These are phyloP conservation scores for Daldinia concentrica DNA, from an alignment of 495 filamentous ascomycete genomes.

Conservation along the genomic window DNA sequence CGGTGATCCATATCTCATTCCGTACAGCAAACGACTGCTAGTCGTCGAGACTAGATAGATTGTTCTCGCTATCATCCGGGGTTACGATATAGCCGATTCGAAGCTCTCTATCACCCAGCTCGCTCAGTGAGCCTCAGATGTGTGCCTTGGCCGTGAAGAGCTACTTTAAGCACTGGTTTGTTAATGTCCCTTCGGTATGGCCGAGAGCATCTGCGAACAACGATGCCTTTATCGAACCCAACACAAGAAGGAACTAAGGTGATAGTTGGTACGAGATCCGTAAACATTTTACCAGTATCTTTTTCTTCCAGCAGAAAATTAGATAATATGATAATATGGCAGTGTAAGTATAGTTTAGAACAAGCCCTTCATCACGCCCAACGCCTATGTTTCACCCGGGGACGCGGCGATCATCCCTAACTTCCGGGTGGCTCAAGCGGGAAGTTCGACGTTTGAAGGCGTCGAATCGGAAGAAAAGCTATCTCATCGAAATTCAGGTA, in stretches of 20 bases:
- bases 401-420: slow-evolving; percentile 11
- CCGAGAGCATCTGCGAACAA: not conserved
- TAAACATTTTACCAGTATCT: not conserved
- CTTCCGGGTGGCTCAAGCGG: slow-evolving; percentile 4
- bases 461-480: slow-evolving; percentile 31
- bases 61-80: not conserved
- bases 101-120: not conserved
- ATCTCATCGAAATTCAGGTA: slow-evolving; percentile 22
- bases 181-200: not conserved
- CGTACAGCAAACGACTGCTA: slow-evolving; percentile 3
- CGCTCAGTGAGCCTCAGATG: slow-evolving; percentile 8
- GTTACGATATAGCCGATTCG: slow-evolving; percentile 1
- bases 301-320: slow-evolving; percentile 1
- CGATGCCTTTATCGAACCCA: not conserved
- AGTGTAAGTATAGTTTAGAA: slow-evolving; percentile 24
- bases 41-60: slow-evolving; percentile 1
- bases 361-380: slow-evolving; percentile 8
- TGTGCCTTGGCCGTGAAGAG: not conserved
- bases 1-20: slow-evolving; percentile 7
- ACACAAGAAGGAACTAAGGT: not conserved
- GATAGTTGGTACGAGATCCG: not conserved
- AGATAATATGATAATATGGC: not conserved
- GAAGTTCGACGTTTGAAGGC: slow-evolving; percentile 13
- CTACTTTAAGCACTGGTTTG: not conserved
- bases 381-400: slow-evolving; percentile 16